A percentile compares a stretch with the other conserved stretches of the same genome.
Evolutionary conservation across 2,329 filamentous ascomycete genomes (phyloP).

Genomic region (Ascochyta lentis): DNA sequence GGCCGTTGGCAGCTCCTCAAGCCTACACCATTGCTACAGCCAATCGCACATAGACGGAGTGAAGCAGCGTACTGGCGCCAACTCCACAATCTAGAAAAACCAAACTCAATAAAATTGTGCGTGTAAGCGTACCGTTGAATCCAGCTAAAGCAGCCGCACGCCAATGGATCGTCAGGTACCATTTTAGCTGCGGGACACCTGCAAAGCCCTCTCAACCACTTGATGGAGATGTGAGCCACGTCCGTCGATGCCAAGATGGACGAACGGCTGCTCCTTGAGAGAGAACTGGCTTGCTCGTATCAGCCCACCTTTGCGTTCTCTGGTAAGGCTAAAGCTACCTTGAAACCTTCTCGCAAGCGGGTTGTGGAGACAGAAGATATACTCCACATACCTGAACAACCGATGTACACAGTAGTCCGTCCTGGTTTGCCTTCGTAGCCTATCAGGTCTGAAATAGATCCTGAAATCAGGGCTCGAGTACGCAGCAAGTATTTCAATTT

Average conservation of each 20-base stretch:
- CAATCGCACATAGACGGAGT: conserved; percentile 7
- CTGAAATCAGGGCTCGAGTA: neutral
- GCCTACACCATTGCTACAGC: neutral
- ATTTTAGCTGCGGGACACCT: neutral
- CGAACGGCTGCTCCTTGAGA: neutral
- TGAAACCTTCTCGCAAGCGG: neutral
- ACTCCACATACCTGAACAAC: neutral
- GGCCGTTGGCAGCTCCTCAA: neutral
- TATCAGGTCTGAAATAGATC: neutral
- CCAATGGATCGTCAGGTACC: conserved; percentile 4
- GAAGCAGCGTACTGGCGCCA: neutral
- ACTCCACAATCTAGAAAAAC: neutral
- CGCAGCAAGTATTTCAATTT: neutral
- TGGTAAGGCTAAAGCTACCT: neutral
- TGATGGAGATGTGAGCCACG: neutral
- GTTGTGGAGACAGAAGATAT: neutral
- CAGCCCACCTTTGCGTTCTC: conserved; percentile 2
- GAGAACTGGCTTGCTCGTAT: neutral
- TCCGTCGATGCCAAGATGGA: neutral
- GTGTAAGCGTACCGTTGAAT: conserved; percentile 14
- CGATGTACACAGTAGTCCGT: neutral
- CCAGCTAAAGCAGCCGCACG: neutral
- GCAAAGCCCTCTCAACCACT: neutral
- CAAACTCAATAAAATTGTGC: neutral
- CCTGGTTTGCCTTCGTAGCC: neutral